Evolutionary conservation across 1,284 basidiomycete genomes (phyloP), one percentile per base, ranked within the genome.

Genomic region (Rhizoctonia solani): DNA sequence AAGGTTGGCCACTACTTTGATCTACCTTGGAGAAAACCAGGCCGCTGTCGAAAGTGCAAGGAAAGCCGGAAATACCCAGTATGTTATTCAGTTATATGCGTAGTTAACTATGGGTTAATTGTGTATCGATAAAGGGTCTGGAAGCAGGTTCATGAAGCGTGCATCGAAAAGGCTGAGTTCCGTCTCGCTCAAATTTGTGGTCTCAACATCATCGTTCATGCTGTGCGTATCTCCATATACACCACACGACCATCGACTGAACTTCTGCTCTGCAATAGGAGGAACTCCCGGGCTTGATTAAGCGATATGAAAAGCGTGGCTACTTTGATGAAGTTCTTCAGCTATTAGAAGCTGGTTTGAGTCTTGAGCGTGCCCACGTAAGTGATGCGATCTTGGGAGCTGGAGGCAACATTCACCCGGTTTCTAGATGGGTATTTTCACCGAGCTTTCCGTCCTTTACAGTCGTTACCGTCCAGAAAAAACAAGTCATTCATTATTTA

Each of bases 61-160:
- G 71, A 99, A 99, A 78, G 97, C 97, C 19, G 97, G 97, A 32
- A 99, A 99, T 77, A 99, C 97, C 9, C 94, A 97, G 90, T 92
- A 72, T 73, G 87, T 81, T 4, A 11, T 34, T 34, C 32, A 11
- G 11, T 19, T 32, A 19, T 61, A 47, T 37, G n/a, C 37, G 19
- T 66, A 44, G 59, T 41, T 32, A 14, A 21, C 27, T 21, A 11
- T 21, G 11, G 2, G 25, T 32, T 54, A 50, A 11, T 50, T 55
- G 74, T 52, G 74, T 59, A 32, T 54, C 21, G 23, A 16, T 37
- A 3, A 70, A 92, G 90, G 79, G 97, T 99, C n/a, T 99, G 97
- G 97, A 98, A 98, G 81, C 97, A 99, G 78, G 97, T 99, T 69
- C 96, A 99, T 73, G 93, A 95, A 23, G 97, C 97, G 44, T 99